These are phyloP conservation scores for Cardamine chenopodiifolia DNA, from an alignment of 345 rosid genomes.

Conservation along the genomic window DNA sequence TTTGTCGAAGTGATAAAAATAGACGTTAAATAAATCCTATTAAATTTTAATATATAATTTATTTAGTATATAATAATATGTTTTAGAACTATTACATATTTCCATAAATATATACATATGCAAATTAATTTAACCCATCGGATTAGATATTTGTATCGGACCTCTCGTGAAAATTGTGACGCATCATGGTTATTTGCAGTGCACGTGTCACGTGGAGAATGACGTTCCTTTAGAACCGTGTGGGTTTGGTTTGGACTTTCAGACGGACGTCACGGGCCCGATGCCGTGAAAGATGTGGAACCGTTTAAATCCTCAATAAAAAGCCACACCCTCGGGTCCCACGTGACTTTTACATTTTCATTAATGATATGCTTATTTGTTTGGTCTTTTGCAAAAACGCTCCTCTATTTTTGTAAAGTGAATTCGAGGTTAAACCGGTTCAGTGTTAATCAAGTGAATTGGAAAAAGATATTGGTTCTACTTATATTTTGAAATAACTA, in stretches of 20 bases:
- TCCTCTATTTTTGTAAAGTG: neutral
- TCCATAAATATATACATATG: neutral
- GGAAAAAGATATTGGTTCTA: neutral
- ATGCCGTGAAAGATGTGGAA: constrained; percentile 33
- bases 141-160: neutral
- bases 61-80: too few species aligned
- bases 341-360: constrained; percentile 27
- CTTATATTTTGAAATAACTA: neutral
- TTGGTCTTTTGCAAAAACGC: neutral
- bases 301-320: constrained; percentile 23
- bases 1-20: too few species aligned
- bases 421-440: neutral
- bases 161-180: constrained; percentile 37
- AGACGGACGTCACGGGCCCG: constrained; percentile 36
- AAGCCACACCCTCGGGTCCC: constrained; percentile 29
- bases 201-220: constrained; percentile 38
- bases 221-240: constrained; percentile 43
- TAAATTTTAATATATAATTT: too few species aligned
- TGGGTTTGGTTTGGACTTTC: constrained; percentile 50
- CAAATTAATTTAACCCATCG: neutral
- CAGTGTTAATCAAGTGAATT: neutral
- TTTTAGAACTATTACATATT: neutral
- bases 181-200: constrained; percentile 8
- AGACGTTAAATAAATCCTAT: too few species aligned
- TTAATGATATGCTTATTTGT: neutral